Evolutionary conservation across 495 filamentous ascomycete species (phyloP).

Genomic region (Penicillium odoratum): DNA sequence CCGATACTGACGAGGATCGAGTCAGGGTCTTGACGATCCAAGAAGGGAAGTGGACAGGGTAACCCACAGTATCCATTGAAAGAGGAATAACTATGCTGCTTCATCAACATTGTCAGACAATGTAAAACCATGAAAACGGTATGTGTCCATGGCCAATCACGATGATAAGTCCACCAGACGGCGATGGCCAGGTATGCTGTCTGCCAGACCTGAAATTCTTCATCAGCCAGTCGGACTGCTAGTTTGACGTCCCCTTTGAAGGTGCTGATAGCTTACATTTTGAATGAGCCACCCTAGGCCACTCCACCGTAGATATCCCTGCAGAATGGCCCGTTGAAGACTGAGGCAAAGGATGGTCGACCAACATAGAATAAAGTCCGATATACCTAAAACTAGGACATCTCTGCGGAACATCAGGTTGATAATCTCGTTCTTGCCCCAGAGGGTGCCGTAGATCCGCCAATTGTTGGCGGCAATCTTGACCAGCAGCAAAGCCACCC

Average conservation of each 20-base stretch:
- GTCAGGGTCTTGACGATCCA: background rate
- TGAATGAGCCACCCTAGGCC: conserved; percentile 67
- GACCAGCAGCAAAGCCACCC: conserved; percentile 59
- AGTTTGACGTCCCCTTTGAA: background rate
- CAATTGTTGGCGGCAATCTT: conserved; percentile 67
- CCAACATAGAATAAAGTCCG: conserved; percentile 67
- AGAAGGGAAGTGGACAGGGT: background rate
- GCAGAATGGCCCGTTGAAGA: conserved; percentile 56
- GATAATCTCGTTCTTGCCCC: conserved; percentile 69
- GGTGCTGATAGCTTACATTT: conserved; percentile 37
- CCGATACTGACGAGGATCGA: conserved; percentile 45
- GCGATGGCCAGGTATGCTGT: conserved; percentile 56
- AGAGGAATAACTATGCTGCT: conserved; percentile 73
- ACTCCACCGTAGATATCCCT: conserved; percentile 62
- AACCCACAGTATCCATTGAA: conserved; percentile 66
- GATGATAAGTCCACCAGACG: conserved; percentile 59
- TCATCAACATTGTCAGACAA: conserved; percentile 72
- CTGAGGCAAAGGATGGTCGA: conserved; percentile 57
- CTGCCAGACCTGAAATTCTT: conserved; percentile 55
- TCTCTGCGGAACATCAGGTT: conserved; percentile 65
- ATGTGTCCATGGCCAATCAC: conserved; percentile 77
- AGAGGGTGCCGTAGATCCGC: conserved; percentile 56
- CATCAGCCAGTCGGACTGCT: background rate
- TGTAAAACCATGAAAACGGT: conserved; percentile 72
- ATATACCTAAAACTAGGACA: conserved; percentile 60